phyloP scores from a whole-genome alignment of 108 stramenopile species.

The Ochromonas danica region DNA sequence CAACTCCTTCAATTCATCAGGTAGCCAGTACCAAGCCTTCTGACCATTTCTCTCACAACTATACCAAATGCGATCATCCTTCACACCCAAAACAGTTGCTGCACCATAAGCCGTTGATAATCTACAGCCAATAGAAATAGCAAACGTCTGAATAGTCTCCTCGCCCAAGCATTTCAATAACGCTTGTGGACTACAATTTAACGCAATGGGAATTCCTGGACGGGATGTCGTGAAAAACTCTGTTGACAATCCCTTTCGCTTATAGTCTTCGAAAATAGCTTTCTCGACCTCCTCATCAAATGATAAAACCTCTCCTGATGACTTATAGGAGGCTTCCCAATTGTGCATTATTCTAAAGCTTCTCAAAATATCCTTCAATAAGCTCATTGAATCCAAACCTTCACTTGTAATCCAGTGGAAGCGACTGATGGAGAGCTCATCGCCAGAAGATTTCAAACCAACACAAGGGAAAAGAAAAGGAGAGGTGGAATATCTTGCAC shows the following conservation, averaged over 20 bases:
- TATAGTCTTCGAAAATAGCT: slow-evolving; percentile 26
- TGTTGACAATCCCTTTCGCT: slow-evolving; percentile 26
- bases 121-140: slow-evolving; percentile 41
- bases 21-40: slow-evolving; percentile 54
- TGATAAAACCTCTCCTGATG: slow-evolving; percentile 29
- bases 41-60: slow-evolving; percentile 40
- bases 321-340: slow-evolving; percentile 33
- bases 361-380: slow-evolving; percentile 39
- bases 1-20: slow-evolving; percentile 44
- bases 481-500: slow-evolving; percentile 33
- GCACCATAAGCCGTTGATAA: slow-evolving; percentile 49
- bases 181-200: slow-evolving; percentile 38
- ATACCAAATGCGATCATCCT: slow-evolving; percentile 45
- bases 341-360: slow-evolving; percentile 18
- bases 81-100: slow-evolving; percentile 40
- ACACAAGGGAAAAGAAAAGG: slow-evolving; percentile 54
- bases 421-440: slow-evolving; percentile 39
- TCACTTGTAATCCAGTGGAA: slow-evolving; percentile 45
- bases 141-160: slow-evolving; percentile 29
- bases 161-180: slow-evolving; percentile 37
- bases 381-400: slow-evolving; percentile 39
- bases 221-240: slow-evolving; percentile 27
- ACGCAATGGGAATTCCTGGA: slow-evolving; percentile 37
- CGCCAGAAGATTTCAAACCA: slow-evolving; percentile 51
- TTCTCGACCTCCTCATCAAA: too few relatives aligned